phyloP scores from a whole-genome alignment of 1,284 basidiomycete species.

The Irpex sp. region DNA sequence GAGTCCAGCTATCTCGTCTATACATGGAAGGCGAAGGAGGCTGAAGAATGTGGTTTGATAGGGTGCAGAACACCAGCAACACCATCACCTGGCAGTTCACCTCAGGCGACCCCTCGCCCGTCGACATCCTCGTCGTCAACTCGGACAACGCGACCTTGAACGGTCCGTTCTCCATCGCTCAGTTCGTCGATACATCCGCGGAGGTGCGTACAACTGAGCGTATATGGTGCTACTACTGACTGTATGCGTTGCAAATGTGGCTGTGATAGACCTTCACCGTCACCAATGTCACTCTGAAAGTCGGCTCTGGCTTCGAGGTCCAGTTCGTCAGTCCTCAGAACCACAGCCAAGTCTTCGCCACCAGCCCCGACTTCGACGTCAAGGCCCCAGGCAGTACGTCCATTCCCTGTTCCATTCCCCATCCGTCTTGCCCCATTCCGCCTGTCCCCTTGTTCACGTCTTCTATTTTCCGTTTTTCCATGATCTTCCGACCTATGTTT shows the following conservation, averaged over 20 bases:
- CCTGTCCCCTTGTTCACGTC: background rate
- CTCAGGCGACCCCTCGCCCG: conserved; percentile 31
- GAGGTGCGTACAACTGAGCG: conserved; percentile 18
- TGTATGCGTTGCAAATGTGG: background rate
- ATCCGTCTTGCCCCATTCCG: background rate
- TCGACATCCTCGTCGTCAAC: conserved; percentile 33
- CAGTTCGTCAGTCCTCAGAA: conserved; percentile 42
- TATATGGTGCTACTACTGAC: background rate
- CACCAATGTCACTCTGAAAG: conserved; percentile 35
- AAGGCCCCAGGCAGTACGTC: conserved; percentile 30
- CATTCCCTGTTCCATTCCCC: background rate
- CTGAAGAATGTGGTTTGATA: conserved; percentile 9
- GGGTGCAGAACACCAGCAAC: conserved; percentile 36
- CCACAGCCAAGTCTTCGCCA: conserved; percentile 36
- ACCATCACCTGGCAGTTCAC: conserved; percentile 32
- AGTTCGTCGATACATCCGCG: conserved; percentile 28
- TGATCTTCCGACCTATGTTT: too few relatives aligned
- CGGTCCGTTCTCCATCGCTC: conserved; percentile 33
- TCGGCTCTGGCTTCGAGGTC: conserved; percentile 36
- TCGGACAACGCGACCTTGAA: conserved; percentile 31
- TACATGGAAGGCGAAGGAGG: background rate
- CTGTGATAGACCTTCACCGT: conserved; percentile 22
- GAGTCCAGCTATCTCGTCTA: conserved; percentile 2
- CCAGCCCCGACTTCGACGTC: conserved; percentile 37
- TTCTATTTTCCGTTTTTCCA: background rate